phyloP scores from a whole-genome alignment of 2,329 filamentous ascomycete genomes.

The Pyrenophora graminea region DNA sequence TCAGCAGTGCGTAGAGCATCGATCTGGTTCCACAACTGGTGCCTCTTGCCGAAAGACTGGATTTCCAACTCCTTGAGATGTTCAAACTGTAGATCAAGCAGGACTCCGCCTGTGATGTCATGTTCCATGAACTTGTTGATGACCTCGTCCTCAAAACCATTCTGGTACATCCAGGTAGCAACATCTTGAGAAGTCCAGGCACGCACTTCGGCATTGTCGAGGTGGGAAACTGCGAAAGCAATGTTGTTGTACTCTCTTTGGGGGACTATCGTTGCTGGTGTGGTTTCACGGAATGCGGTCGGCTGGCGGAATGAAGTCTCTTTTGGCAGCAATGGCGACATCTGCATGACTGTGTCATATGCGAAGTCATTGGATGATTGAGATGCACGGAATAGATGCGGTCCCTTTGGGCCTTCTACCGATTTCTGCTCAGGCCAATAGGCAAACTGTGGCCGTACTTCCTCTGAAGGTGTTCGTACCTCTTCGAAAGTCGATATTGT shows the following conservation, averaged over 20 bases:
- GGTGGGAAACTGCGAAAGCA: constrained; percentile 56
- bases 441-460: constrained; percentile 64
- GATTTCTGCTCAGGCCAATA: constrained; percentile 65
- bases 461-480: constrained; percentile 69
- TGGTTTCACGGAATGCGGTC: constrained; percentile 48
- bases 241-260: constrained; percentile 57
- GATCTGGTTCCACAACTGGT: constrained; percentile 79
- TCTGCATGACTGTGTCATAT: constrained; percentile 61
- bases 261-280: constrained; percentile 45
- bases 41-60: constrained; percentile 78
- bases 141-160: constrained; percentile 75
- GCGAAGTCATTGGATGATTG: constrained; percentile 60
- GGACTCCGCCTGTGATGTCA: constrained; percentile 85
- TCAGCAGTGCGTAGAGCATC: constrained; percentile 64
- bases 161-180: constrained; percentile 82
- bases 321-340: constrained; percentile 76
- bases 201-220: constrained; percentile 64
- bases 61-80: constrained; percentile 83
- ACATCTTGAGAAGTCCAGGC: constrained; percentile 77
- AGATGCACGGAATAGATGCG: constrained; percentile 81
- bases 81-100: constrained; percentile 90
- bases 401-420: constrained; percentile 79
- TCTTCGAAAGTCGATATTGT: constrained; percentile 89
- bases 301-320: constrained; percentile 52
- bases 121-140: constrained; percentile 87